Base-by-base conservation (phyloP, 805 yeast genomes). In the Cyberlindnera nakhonratchasimensis region DNA sequence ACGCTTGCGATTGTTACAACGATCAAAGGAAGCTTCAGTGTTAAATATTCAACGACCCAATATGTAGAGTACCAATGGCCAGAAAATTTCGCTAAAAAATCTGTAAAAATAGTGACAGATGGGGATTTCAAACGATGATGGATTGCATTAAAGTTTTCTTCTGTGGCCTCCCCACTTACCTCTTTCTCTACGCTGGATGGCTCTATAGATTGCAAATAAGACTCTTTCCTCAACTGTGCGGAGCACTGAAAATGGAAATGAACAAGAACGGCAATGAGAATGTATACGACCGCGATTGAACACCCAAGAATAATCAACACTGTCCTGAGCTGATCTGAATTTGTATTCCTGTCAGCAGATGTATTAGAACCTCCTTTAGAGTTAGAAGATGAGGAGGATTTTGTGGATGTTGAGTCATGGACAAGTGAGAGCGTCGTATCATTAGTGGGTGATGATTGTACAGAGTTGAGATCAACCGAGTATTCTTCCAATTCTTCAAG, bases 241-340 rank as follows among this genome's bases (percentile, higher is more conserved):
- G 48, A 21, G 26, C 36, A 43, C 19, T 35, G 45, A 42, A 47
- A 47, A 7, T 39, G 47, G 17, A 28, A 36, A 28, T 43, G 48
- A 10, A 31, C 42, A 26, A 25, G 19, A 10, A 41, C 17, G 29
- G 40, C 20, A 8, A 47, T 35, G 12, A 43, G 37, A 17, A 43
- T 23, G 30, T 43, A 47, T 7, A 33, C 25, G 10, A 37, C 34
- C 2, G 24, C 22, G 9, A 39, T 33, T 18, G 32, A 40, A 13
- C 42, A 35, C 2, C 51, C 51, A 2, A 47, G 34, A 4, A 19
- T 12, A 5, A 47, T 34, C 14, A 47, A 21, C 7, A 17, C 25
- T 4, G 18, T 3, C 8, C 25, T 39, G 17, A 37, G 12, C 4
- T 36, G 29, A 11, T 32, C 34, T 12, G 35, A 30, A 11, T 8